Base-by-base conservation (phyloP, 345 rosid species). In the Cardiospermum halicacabum region DNA sequence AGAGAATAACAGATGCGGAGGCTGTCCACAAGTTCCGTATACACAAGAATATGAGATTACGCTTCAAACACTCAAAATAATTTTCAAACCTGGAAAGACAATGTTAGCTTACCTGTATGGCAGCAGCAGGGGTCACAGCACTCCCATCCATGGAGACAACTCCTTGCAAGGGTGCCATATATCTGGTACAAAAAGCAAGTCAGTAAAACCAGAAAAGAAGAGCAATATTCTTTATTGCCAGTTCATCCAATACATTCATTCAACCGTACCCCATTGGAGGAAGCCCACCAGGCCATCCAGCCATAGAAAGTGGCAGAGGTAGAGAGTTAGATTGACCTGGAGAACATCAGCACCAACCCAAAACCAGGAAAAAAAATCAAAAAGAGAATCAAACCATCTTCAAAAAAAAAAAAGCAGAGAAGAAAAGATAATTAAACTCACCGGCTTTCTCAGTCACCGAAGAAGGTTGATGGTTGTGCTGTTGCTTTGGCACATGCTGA, bases 271-370 rank as follows among this genome's bases (percentile, higher is more conserved):
- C 97, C 91, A 95, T 84, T 31, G 91, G 88, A 69, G 99, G 96
- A 82, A 91, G 86, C 40, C 85, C 97, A 27, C 96, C 96, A 58
- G 90, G 91, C 99, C 99, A 95, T 69, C 80, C 79, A 69, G 96
- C 82, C 78, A 90, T 73, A 19, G 97, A 75, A 81, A 85, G 84
- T 16, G 91, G 92, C 71, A 87, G 73, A 72, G 96, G 78, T 24
- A 86, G 65, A 63, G 91, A 71, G 62, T 62, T 67, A 25, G 82
- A 67, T 80, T 80, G 96, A 74, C 82, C 99, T 95, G 96, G 45
- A 60, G n/a, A 55, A 69, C 2, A n/a, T 25, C 43, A 39, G 56
- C 36, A 22, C 16, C 42, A 68, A 66, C 51, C 2, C 2, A 2
- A 15, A 21, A 36, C 51, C n/a, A n/a, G n/a, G n/a, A n/a, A n/a